Percentiles rank a stretch among this genome's conserved stretches.
These are phyloP conservation scores for Plectosphaerella cucumerina DNA, from an alignment of 2,329 filamentous ascomycete species.

Conservation along the genomic window DNA sequence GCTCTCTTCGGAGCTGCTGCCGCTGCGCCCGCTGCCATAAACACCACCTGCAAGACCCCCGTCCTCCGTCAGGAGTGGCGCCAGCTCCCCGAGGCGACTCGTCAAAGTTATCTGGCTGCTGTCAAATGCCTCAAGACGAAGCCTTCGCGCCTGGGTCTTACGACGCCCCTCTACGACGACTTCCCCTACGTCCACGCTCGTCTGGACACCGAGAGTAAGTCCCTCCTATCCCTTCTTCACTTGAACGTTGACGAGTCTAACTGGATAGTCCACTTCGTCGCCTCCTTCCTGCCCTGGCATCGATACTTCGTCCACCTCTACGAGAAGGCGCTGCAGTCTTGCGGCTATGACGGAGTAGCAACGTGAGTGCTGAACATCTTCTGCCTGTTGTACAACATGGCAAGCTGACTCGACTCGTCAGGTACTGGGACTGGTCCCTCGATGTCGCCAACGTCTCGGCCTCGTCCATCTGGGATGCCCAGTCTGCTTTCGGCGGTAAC, in stretches of 20 bases:
- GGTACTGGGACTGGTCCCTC: slow-evolving; percentile 30
- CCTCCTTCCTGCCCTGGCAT: slow-evolving; percentile 29
- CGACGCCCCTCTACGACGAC: slow-evolving; percentile 23
- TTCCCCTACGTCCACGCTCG: slow-evolving; percentile 22
- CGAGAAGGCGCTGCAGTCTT: slow-evolving; percentile 19
- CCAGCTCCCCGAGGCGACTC: neutral
- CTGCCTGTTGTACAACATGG: too few species aligned
- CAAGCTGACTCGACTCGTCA: too few species aligned
- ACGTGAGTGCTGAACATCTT: neutral
- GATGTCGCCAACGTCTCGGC: slow-evolving; percentile 19
- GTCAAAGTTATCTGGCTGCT: slow-evolving; percentile 18
- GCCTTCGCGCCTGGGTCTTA: slow-evolving; percentile 18
- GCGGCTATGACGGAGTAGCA: slow-evolving; percentile 15
- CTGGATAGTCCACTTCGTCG: slow-evolving; percentile 20
- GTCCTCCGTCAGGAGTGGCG: neutral
- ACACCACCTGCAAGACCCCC: too few species aligned
- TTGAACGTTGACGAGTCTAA: too few species aligned
- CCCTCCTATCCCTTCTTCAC: too few species aligned
- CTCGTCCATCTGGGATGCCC: slow-evolving; percentile 16
- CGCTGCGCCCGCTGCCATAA: too few species aligned
- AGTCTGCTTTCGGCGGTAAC: slow-evolving; percentile 24
- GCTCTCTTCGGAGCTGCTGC: too few species aligned
- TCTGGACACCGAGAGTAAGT: slow-evolving; percentile 8
- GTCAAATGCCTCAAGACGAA: slow-evolving; percentile 21
- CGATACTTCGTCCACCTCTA: slow-evolving; percentile 27